Evolutionary conservation across 805 yeast species (phyloP).

Genomic region (Brettanomyces bruxellensis): DNA sequence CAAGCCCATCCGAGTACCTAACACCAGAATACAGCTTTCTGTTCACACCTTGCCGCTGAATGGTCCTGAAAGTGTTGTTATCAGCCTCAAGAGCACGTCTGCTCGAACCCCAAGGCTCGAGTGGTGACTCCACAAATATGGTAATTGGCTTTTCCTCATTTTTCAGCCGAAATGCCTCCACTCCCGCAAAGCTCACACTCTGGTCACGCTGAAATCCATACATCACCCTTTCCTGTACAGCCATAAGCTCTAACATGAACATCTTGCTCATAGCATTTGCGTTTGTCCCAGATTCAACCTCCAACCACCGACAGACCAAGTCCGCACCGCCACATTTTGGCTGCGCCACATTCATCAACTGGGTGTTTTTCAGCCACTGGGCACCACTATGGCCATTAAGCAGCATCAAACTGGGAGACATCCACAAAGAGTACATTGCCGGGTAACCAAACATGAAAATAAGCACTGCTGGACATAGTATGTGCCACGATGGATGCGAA

Average conservation of each 20-base stretch:
- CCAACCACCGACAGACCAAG: neutral
- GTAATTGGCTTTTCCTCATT: neutral
- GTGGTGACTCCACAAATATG: slow-evolving; percentile 18
- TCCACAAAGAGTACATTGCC: slow-evolving; percentile 29
- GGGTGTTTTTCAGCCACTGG: slow-evolving; percentile 10
- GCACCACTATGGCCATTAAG: slow-evolving; percentile 7
- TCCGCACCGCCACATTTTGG: neutral
- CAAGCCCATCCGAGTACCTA: slow-evolving; percentile 33
- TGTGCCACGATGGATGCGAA: slow-evolving; percentile 30
- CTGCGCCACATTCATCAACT: neutral
- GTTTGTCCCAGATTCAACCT: slow-evolving; percentile 2
- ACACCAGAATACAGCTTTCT: slow-evolving; percentile 29
- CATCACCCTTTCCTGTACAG: neutral
- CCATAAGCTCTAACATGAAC: neutral
- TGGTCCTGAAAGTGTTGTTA: slow-evolving; percentile 28
- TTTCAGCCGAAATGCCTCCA: neutral
- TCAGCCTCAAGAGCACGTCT: slow-evolving; percentile 21
- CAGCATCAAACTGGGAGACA: slow-evolving; percentile 15
- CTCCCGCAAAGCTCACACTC: neutral
- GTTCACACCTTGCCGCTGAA: slow-evolving; percentile 24
- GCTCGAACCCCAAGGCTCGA: slow-evolving; percentile 35
- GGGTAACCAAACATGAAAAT: slow-evolving; percentile 43
- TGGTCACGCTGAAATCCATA: neutral
- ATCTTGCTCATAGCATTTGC: neutral
- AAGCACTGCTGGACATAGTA: slow-evolving; percentile 40